Conservation (phyloP, 2,329 filamentous ascomycete species). For the Trichoderma pleuroti region DNA sequence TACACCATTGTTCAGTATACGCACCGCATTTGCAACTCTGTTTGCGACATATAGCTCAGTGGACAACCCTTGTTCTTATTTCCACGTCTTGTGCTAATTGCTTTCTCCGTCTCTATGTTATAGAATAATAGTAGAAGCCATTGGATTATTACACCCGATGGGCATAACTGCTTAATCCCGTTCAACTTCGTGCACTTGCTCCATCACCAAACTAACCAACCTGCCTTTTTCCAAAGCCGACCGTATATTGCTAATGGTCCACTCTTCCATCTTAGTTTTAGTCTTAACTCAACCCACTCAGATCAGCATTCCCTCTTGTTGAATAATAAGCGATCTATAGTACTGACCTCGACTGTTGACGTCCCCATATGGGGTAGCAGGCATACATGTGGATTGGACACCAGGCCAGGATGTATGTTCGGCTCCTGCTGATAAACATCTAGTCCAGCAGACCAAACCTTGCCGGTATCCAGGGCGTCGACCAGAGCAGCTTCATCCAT, state of each 20-base stretch:
- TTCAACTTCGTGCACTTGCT: neutral
- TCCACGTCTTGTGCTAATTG: neutral
- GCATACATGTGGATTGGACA: neutral
- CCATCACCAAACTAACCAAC: neutral
- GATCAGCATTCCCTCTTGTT: neutral
- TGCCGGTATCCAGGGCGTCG: conserved; percentile 43
- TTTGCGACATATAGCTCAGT: neutral
- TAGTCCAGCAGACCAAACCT: conserved; percentile 44
- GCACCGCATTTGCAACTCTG: neutral
- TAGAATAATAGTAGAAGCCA: neutral
- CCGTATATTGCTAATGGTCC: neutral
- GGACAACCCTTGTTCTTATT: neutral
- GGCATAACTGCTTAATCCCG: neutral
- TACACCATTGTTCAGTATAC: neutral
- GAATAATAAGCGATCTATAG: neutral
- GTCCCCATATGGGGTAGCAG: neutral
- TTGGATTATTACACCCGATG: neutral
- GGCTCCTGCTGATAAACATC: conserved; percentile 48
- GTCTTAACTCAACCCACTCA: neutral
- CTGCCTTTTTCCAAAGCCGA: neutral
- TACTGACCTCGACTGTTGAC: neutral
- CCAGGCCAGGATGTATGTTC: conserved; percentile 28
- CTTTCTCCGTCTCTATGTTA: neutral
- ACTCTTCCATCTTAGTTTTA: neutral
- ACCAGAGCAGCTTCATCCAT: conserved; percentile 48